Base-by-base conservation (phyloP, 768 basidiomycete species). In the Collybia mongolica region DNA sequence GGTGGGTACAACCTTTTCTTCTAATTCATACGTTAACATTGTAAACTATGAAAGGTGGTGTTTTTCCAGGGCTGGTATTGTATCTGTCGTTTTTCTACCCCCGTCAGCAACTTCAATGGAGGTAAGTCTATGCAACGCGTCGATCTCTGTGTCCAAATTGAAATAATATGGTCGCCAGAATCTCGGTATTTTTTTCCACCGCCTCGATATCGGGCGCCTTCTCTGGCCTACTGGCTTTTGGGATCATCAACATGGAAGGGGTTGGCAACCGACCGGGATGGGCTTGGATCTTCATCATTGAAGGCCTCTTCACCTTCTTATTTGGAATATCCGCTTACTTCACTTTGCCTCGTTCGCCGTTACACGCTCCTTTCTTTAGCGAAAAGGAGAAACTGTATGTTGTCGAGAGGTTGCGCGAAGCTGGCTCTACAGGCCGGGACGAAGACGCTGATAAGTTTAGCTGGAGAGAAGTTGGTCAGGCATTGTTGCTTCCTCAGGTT, bases 151-250 rank as follows among this genome's bases (percentile, higher is more conserved):
- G 9, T 17, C 1, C 9, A 3, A 44, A 6, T 1, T 15, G 5
- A 15, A 7, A 3, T 37, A 73, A 26, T 54, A 72, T 15, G 65
- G 72, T 46, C 55, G 68, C 15, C 53, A 74, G 72, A 54, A 65
- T 80, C 41, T 70, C 75, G 7, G 67, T 69, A 19, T 78, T 80
- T 67, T 79, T 78, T 62, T 74, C 75, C 9, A 66, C 75, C 0
- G 72, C 82, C 2, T 81, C 81, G 1, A 67, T 84, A 19, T 80
- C 86, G 0, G 83, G 83, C 2, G 82, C 83, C 0, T 85, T 87
- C 59, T 84, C 82, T 1, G 86, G 88, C 29, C 71, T 88, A 3
- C 74, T 90, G 18, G 85, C 86, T 0, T 73, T 77, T 38, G 83
- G 79, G 0, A 85, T 90, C 58, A 74, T 81, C 48, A 71, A 81